These are phyloP conservation scores for Axilococcus clingmanii DNA, from an alignment of 139 green algal genomes.

Conservation along the genomic window DNA sequence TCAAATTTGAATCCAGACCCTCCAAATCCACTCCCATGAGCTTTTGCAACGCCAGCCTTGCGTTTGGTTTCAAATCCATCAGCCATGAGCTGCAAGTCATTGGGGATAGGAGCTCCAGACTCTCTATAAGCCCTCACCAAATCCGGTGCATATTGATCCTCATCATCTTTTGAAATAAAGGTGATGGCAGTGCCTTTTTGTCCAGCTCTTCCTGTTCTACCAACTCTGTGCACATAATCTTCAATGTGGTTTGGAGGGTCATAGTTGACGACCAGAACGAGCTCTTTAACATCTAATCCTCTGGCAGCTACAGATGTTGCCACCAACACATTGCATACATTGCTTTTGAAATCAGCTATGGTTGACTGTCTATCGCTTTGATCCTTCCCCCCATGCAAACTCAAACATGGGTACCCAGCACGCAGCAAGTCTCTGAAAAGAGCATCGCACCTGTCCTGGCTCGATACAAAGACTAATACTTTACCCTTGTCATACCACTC, in stretches of 20 bases:
- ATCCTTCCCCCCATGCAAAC: slow-evolving; percentile 95
- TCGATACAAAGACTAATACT: slow-evolving; percentile 78
- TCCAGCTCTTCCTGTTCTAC: slow-evolving; percentile 65
- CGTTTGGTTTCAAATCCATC: slow-evolving; percentile 67
- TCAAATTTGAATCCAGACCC: slow-evolving; percentile 95
- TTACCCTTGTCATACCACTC: slow-evolving; percentile 82
- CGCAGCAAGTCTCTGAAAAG: slow-evolving; percentile 84
- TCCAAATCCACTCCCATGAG: slow-evolving; percentile 79
- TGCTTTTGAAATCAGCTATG: slow-evolving; percentile 90
- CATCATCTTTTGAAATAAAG: slow-evolving; percentile 83
- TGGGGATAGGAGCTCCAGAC: slow-evolving; percentile 57
- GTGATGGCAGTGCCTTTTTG: slow-evolving; percentile 68
- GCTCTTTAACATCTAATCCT: slow-evolving; percentile 90
- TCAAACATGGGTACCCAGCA: slow-evolving; percentile 84
- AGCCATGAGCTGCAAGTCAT: slow-evolving; percentile 58
- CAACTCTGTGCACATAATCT: slow-evolving; percentile 95
- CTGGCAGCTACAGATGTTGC: slow-evolving; percentile 84
- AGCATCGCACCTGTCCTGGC: slow-evolving; percentile 87
- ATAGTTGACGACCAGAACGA: slow-evolving; percentile 95
- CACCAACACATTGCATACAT: slow-evolving; percentile 87
- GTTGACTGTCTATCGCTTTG: slow-evolving; percentile 92
- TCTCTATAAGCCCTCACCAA: slow-evolving; percentile 90
- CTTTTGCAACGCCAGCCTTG: slow-evolving; percentile 62
- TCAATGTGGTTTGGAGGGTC: slow-evolving; percentile 96
- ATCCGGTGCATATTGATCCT: slow-evolving; percentile 88